Base-by-base conservation (phyloP, 2,329 filamentous ascomycete genomes). In the Fusarium tjaetaba region DNA sequence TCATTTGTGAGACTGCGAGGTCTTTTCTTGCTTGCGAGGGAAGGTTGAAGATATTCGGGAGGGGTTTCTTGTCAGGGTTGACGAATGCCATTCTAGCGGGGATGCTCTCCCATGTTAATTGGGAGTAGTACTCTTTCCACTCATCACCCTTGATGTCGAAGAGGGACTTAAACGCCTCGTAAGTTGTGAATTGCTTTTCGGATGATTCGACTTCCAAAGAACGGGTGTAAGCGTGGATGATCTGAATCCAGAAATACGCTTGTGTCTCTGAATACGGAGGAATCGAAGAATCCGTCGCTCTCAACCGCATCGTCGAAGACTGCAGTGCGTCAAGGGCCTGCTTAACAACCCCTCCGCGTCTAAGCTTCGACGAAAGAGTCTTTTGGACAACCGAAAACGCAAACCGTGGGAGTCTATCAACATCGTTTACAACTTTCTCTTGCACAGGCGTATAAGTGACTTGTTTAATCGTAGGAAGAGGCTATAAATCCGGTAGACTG, bases 201-300 rank as follows among this genome's bases (percentile, higher is more conserved):
- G 43, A 24, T 1, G 56, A 11, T 8, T 56, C 43, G 1, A 18
- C 20, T 4, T 76, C 74, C 2, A 78, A 28, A 0, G 76, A 76
- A 4, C 67, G 51, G 5, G 76, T 24, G 7, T 72, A 68, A 2
- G 76, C 70, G 5, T 80, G 79, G 1, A 73, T 70, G 4, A 78
- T 59, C 48, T 81, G 79, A 0, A 80, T 73, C 79, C 80, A 81
- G 49, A 81, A 81, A 48, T 80, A 81, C 2, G 79, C 77, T 39
- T 80, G 80, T 0, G 80, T 81, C 67, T 80, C 79, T 4, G 80
- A 81, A 56, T 80, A 81, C 3, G 79, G 76, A 5, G 71, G 43
- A 2, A 81, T 32, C 0, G 61, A 71, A 4, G 58, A n/a, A 24
- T 75, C 64, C 2, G 46, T 34, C 0, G 70, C 74, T 4, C 79